Conservation (phyloP, 2,329 filamentous ascomycete genomes). For the Phialophora macrospora region DNA sequence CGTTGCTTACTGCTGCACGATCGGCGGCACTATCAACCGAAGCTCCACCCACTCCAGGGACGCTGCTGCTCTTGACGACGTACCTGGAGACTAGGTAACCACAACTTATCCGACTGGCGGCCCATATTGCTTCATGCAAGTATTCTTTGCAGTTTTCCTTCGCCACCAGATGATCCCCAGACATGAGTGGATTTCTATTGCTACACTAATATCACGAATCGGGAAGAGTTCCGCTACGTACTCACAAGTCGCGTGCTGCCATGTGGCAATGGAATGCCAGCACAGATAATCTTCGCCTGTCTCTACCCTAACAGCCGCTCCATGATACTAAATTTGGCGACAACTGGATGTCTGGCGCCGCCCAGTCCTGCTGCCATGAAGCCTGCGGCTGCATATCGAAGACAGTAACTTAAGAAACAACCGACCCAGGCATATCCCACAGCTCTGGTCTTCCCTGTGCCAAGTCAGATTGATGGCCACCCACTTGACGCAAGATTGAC, state of each 20-base stretch:
- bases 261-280: conserved; percentile 25
- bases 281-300: conserved; percentile 16
- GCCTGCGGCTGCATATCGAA: conserved; percentile 28
- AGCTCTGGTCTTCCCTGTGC: conserved; percentile 26
- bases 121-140: conserved; percentile 18
- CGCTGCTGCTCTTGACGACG: background rate
- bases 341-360: conserved; percentile 26
- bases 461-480: background rate
- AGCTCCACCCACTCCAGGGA: conserved; percentile 16
- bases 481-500: background rate
- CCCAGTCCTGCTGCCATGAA: conserved; percentile 26
- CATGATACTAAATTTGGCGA: conserved; percentile 30
- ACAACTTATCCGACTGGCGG: conserved; percentile 20
- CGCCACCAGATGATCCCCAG: conserved; percentile 21
- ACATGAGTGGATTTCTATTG: conserved; percentile 28
- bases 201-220: conserved; percentile 10
- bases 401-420: conserved; percentile 29
- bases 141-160: conserved; percentile 21
- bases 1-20: conserved; percentile 14
- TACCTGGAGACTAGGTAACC: conserved; percentile 1
- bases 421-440: conserved; percentile 31
- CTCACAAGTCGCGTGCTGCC: conserved; percentile 21
- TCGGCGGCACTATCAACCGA: conserved; percentile 14
- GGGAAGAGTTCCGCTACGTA: conserved; percentile 10
- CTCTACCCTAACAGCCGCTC: conserved; percentile 26